Percentiles rank a stretch among this genome's conserved stretches.
Conservation (phyloP, 192 early-diverging fungal species). For the Umbelopsis sp. region DNA sequence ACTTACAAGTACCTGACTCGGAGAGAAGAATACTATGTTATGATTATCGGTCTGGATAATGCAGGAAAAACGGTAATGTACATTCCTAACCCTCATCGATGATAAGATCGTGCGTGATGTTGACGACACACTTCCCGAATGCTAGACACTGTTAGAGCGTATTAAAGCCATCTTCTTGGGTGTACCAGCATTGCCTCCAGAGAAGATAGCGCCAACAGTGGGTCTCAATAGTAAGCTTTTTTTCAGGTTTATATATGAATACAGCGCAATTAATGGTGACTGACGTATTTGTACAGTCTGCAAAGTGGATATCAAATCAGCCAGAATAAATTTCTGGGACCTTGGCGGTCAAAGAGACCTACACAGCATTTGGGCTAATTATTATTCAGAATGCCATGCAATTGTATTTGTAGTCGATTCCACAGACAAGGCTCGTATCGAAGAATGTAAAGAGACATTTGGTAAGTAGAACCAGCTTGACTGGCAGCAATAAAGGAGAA, state of each 20-base stretch:
- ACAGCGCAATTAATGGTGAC: neutral
- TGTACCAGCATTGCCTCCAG: slow-evolving; percentile 71
- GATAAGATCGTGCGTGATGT: neutral
- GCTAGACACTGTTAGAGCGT: slow-evolving; percentile 86
- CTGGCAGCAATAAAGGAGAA: slow-evolving; percentile 17
- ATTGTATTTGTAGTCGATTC: slow-evolving; percentile 95
- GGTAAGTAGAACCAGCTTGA: slow-evolving; percentile 48
- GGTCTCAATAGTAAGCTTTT: slow-evolving; percentile 82
- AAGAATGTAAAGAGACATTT: slow-evolving; percentile 75
- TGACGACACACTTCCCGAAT: neutral
- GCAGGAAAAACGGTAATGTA: slow-evolving; percentile 90
- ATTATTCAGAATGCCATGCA: slow-evolving; percentile 92
- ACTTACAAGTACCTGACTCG: slow-evolving; percentile 87
- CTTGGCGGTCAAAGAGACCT: slow-evolving; percentile 90
- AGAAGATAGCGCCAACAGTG: slow-evolving; percentile 93
- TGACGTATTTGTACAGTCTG: slow-evolving; percentile 57
- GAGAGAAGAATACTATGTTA: slow-evolving; percentile 91
- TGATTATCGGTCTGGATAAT: slow-evolving; percentile 96
- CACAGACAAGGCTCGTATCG: slow-evolving; percentile 75
- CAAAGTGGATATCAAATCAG: slow-evolving; percentile 68
- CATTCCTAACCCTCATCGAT: neutral
- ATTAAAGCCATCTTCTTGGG: slow-evolving; percentile 84
- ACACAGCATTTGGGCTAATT: slow-evolving; percentile 90
- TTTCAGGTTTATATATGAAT: neutral
- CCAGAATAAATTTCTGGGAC: slow-evolving; percentile 91